Evolutionary conservation across 1,284 basidiomycete species (phyloP).

Genomic region (Puccinia sorghi): DNA sequence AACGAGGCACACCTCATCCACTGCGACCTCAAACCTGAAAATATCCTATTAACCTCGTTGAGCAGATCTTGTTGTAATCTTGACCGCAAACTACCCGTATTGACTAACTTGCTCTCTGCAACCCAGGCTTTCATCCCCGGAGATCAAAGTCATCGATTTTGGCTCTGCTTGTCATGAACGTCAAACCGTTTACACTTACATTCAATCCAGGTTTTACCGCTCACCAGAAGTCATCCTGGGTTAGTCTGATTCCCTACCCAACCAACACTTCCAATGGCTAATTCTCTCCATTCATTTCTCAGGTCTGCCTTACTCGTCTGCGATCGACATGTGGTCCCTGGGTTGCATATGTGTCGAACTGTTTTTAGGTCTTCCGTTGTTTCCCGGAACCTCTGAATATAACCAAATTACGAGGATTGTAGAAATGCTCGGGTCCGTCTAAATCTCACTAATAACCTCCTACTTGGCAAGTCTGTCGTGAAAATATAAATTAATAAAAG

Average conservation of each 20-base stretch:
- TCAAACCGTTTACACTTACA: constrained; percentile 99
- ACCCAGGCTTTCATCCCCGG: constrained; percentile 84
- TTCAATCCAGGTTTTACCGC: constrained; percentile 97
- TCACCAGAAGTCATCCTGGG: constrained; percentile 96
- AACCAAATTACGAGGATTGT: constrained; percentile 96
- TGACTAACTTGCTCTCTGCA: neutral
- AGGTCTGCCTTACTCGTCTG: constrained; percentile 80
- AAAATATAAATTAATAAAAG: neutral
- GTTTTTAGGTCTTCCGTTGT: constrained; percentile 91
- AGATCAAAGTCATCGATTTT: constrained; percentile 99
- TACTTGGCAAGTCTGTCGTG: neutral
- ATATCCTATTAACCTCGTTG: constrained; percentile 88
- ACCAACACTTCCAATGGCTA: neutral
- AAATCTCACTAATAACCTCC: neutral
- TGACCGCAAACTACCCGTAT: neutral
- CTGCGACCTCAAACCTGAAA: constrained; percentile 97
- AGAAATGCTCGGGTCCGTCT: constrained; percentile 90
- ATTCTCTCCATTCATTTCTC: neutral
- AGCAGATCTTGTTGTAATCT: constrained; percentile 58
- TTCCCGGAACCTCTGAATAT: constrained; percentile 98
- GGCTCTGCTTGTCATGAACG: constrained; percentile 97
- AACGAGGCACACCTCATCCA: constrained; percentile 96
- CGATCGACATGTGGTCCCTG: constrained; percentile 94
- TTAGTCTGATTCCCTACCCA: neutral
- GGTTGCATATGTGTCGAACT: constrained; percentile 97